phyloP scores from a whole-genome alignment of 257 asterid species.

The Fraxinus excelsior region DNA sequence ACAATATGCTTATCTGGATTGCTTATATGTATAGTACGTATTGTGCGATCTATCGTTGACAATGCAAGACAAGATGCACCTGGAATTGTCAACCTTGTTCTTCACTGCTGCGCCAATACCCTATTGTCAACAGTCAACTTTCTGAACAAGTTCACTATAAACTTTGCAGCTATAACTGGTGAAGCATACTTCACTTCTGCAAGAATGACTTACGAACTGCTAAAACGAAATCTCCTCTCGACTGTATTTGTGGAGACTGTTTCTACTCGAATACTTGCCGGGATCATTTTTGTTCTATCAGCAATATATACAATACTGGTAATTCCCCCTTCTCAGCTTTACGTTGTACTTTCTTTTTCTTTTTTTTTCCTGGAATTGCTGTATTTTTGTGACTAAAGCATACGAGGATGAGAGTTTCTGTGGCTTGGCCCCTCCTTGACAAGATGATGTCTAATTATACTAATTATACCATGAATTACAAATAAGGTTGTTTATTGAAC shows the following conservation, averaged over 20 bases:
- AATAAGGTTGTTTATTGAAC: not conserved
- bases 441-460: not conserved
- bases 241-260: constrained; percentile 88
- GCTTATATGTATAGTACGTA: constrained; percentile 54
- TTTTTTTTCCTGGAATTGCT: not conserved
- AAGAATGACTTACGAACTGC: constrained; percentile 87
- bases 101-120: constrained; percentile 75
- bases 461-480: not conserved
- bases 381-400: not conserved
- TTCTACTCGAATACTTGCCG: constrained; percentile 82
- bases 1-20: constrained; percentile 91
- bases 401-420: not conserved
- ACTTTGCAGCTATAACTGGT: constrained; percentile 93
- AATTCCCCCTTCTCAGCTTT: constrained; percentile 20
- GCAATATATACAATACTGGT: constrained; percentile 88
- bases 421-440: not conserved
- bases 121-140: constrained; percentile 75
- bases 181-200: constrained; percentile 93
- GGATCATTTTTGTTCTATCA: constrained; percentile 77
- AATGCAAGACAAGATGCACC: constrained; percentile 75
- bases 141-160: constrained; percentile 87
- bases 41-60: constrained; percentile 84
- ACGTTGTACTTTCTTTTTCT: not conserved
- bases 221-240: constrained; percentile 92
- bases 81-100: constrained; percentile 73